A percentile compares a stretch with the other conserved stretches of the same genome.
Evolutionary conservation across 306 rosid genomes (phyloP).

Genomic region (Clitoria ternatea): DNA sequence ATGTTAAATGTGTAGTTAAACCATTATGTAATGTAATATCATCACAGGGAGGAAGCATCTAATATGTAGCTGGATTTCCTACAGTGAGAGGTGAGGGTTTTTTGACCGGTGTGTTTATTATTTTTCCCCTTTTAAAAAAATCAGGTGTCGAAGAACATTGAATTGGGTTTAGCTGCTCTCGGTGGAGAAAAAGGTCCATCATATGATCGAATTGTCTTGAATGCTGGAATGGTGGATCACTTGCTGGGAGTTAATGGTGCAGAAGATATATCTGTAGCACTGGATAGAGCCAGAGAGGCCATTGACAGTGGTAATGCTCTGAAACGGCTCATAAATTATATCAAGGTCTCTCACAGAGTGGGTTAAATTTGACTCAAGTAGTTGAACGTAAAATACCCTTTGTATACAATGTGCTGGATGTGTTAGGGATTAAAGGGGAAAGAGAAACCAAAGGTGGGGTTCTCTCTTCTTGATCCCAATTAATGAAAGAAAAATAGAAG

Average conservation of each 20-base stretch:
- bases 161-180: slow-evolving; percentile 85
- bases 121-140: background rate
- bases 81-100: background rate
- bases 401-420: background rate
- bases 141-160: slow-evolving; percentile 83
- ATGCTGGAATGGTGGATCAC: slow-evolving; percentile 94
- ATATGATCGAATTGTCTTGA: slow-evolving; percentile 85
- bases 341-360: slow-evolving; percentile 63
- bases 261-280: slow-evolving; percentile 60
- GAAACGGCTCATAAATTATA: slow-evolving; percentile 69
- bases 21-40: slow-evolving; percentile 1
- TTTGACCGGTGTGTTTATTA: slow-evolving; percentile 13
- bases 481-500: background rate
- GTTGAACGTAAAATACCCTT: slow-evolving; percentile 8
- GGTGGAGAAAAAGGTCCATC: slow-evolving; percentile 81
- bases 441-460: background rate
- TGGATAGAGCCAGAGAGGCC: slow-evolving; percentile 91
- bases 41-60: slow-evolving; percentile 4
- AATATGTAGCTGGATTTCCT: background rate
- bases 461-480: background rate
- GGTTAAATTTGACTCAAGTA: slow-evolving; percentile 23
- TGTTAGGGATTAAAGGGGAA: slow-evolving; percentile 11
- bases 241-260: slow-evolving; percentile 92
- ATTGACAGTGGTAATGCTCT: slow-evolving; percentile 92
- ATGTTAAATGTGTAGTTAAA: background rate